Base-by-base conservation (phyloP, 345 rosid genomes). In the Noccaea bulbosa region DNA sequence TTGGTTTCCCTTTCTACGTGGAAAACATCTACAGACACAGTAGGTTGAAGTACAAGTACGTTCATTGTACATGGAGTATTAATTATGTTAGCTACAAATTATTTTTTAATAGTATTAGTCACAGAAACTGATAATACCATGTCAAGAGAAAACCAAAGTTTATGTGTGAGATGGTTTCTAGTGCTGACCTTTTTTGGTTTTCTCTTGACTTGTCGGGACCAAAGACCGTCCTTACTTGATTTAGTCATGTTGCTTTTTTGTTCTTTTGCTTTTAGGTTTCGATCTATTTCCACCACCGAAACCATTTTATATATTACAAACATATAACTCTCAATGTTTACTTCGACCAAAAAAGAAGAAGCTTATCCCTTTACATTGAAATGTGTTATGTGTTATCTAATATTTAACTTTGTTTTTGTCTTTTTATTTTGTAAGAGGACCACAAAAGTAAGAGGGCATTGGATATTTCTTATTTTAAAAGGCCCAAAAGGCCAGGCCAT, bases 131-230 rank as follows among this genome's bases (percentile, higher is more conserved):
- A 65, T 37, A 11, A 27, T 47, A 49, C 52, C 45, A 46, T 30
- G 61, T 40, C 54, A 50, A 73, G 53, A 41, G 61, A 49, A 65
- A 73, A 49, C 60, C 46, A 41, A 73, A 43, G 5, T 35, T 74
- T 67, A 43, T 68, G 77, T 67, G 56, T 58, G 71, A 46, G 58
- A 73, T 65, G 30, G 67, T 55, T 65, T 40, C 48, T 46, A 67
- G 14, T 43, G 58, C 41, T 68, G 65, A 75, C 64, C 46, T 37
- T n/a, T n/a, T n/a, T n/a, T n/a, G n/a, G n/a, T n/a, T n/a, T n/a
- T n/a, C n/a, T n/a, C n/a, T n/a, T n/a, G n/a, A n/a, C n/a, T n/a
- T 61, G 74, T 69, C 74, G 70, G 78, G 45, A 65, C 65, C 65
- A 62, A 44, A 61, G 57, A 52, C 65, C 69, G 22, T 45, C 24